Evolutionary conservation across 2,329 filamentous ascomycete genomes (phyloP).

Genomic region (Colletotrichum plurivorum): DNA sequence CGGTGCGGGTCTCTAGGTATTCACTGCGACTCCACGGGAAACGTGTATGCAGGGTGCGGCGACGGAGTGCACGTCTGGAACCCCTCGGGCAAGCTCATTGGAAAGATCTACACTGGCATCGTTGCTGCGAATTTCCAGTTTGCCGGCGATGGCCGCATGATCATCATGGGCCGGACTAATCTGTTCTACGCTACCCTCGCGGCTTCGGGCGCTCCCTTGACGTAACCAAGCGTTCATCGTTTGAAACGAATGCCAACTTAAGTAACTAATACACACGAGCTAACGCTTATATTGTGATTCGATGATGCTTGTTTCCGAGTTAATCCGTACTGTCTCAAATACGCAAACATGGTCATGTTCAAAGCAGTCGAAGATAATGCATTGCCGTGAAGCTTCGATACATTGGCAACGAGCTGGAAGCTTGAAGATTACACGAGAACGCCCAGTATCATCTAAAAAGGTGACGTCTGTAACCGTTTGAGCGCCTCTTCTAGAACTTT

Average conservation of each 20-base stretch:
- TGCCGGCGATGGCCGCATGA: slow-evolving; percentile 52
- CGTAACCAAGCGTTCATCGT: background rate
- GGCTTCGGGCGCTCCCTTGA: slow-evolving; percentile 37
- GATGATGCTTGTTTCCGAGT: no score
- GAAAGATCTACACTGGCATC: slow-evolving; percentile 68
- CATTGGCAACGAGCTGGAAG: no score
- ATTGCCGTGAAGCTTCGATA: no score
- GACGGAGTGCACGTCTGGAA: slow-evolving; percentile 67
- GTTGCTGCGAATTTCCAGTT: slow-evolving; percentile 63
- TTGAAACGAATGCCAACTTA: background rate
- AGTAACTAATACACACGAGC: background rate
- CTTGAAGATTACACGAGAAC: no score
- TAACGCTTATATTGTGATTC: no score
- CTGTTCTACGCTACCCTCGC: slow-evolving; percentile 50
- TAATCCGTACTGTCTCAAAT: no score
- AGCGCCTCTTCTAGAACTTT: no score
- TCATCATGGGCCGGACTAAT: slow-evolving; percentile 53
- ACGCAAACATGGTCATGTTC: no score
- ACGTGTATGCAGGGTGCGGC: slow-evolving; percentile 66
- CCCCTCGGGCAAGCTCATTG: slow-evolving; percentile 60
- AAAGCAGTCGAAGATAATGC: no score
- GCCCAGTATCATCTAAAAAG: no score
- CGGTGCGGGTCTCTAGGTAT: slow-evolving; percentile 49
- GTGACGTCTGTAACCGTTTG: no score
- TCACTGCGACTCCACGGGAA: slow-evolving; percentile 67